Conservation (phyloP, 306 rosid species). For the Gynostemma pentaphyllum region DNA sequence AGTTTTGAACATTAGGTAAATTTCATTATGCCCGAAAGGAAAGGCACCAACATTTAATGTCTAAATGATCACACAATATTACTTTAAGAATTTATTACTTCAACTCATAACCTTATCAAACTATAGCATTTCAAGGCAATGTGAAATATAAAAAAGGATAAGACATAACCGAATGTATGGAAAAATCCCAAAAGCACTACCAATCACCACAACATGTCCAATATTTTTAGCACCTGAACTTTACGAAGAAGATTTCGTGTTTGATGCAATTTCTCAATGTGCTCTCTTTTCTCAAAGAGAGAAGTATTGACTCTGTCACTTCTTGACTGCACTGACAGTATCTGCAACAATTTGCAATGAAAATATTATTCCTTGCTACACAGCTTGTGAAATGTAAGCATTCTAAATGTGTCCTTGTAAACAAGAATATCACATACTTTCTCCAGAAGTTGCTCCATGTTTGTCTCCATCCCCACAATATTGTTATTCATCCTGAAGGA, state of each 20-base stretch:
- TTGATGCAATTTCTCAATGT: slow-evolving; percentile 70
- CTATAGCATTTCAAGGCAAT: background rate
- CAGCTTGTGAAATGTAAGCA: background rate
- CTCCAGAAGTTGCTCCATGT: slow-evolving; percentile 88
- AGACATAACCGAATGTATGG: background rate
- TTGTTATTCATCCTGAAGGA: slow-evolving; percentile 79
- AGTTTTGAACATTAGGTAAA: background rate
- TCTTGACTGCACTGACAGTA: slow-evolving; percentile 85
- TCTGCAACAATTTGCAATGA: slow-evolving; percentile 36
- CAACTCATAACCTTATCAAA: background rate
- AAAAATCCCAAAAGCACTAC: background rate
- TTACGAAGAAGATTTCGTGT: slow-evolving; percentile 87
- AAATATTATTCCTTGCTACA: slow-evolving; percentile 6
- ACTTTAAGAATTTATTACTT: too few species aligned
- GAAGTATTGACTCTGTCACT: slow-evolving; percentile 79
- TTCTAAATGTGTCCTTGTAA: background rate
- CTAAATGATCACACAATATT: background rate
- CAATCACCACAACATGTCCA: background rate
- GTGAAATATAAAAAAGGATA: background rate
- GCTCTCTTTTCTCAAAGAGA: slow-evolving; percentile 77
- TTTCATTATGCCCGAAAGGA: background rate
- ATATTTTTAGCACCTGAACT: slow-evolving; percentile 51
- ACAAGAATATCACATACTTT: slow-evolving; percentile 35
- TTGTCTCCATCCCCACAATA: slow-evolving; percentile 81
- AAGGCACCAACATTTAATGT: background rate